A percentile compares a stretch with the other conserved stretches of the same genome.
phyloP scores from a whole-genome alignment of 805 yeast species.

The Lipomyces oligophaga region DNA sequence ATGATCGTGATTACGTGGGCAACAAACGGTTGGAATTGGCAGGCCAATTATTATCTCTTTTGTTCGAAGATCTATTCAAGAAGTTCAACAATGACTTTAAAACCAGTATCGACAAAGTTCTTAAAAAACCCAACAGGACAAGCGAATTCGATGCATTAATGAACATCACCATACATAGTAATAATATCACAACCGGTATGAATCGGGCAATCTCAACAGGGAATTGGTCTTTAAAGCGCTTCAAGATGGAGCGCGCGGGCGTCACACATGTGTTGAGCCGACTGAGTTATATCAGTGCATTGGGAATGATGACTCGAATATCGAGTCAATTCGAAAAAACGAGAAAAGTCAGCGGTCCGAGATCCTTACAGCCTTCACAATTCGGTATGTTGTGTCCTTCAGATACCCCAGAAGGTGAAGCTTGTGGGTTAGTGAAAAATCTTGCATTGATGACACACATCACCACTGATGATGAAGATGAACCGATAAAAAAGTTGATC shows the following conservation, averaged over 20 bases:
- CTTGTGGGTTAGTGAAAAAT: slow-evolving; percentile 97
- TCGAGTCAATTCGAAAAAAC: slow-evolving; percentile 99
- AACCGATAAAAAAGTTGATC: slow-evolving; percentile 74
- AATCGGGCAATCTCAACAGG: slow-evolving; percentile 98
- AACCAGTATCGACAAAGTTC: slow-evolving; percentile 86
- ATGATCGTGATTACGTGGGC: slow-evolving; percentile 97
- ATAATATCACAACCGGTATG: slow-evolving; percentile 88
- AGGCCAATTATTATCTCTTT: slow-evolving; percentile 90
- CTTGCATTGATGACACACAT: slow-evolving; percentile 97
- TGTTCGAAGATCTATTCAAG: slow-evolving; percentile 95
- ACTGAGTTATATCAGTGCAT: slow-evolving; percentile 85
- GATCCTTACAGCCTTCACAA: slow-evolving; percentile 98
- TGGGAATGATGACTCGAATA: slow-evolving; percentile 99
- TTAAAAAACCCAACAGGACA: slow-evolving; percentile 91
- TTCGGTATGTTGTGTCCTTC: slow-evolving; percentile 98
- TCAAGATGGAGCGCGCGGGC: slow-evolving; percentile 99
- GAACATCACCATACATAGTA: slow-evolving; percentile 85
- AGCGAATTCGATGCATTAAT: slow-evolving; percentile 91
- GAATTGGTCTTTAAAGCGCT: slow-evolving; percentile 97
- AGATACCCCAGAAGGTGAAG: slow-evolving; percentile 99
- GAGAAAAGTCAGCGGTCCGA: slow-evolving; percentile 95
- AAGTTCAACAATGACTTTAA: slow-evolving; percentile 94
- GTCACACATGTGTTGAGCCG: slow-evolving; percentile 95
- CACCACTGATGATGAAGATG: slow-evolving; percentile 96
- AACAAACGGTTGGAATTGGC: slow-evolving; percentile 95